Base-by-base conservation (phyloP, 169 alveolate species). In the Babesia ovata region DNA sequence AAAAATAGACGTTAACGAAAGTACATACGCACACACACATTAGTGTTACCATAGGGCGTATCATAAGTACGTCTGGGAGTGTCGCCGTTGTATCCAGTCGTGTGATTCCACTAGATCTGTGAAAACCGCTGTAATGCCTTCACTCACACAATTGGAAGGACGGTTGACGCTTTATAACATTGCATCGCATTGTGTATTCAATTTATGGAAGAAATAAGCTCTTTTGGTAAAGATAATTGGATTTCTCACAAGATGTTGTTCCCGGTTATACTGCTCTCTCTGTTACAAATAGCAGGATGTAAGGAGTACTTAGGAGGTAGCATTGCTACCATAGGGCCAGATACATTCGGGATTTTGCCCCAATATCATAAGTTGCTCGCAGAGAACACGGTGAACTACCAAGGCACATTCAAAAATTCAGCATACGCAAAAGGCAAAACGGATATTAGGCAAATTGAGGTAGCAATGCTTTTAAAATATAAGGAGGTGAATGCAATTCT, bases 401-500 rank as follows among this genome's bases (percentile, higher is more conserved):
- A 44, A 26, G 29, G 26, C 4, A 26, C 36, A 12, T 33, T 81
- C 12, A 73, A 57, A n/a, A 14, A 63, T 53, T 11, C 60, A 21
- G 60, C 72, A 4, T 73, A 81, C 52, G 13, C 48, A 0, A 17
- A 2, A 22, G 28, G 53, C 24, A 52, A 33, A 17, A 48, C 1
- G 21, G 39, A 42, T 45, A 42, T 81, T 22, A 48, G 50, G 4
- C 22, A 67, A 44, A 22, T 75, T 4, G 53, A 45, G 45, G 21
- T 50, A 22, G 70, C 16, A 12, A 79, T 70, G 39, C 85, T 75
- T 24, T 16, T 42, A 10, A 82, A 84, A 48, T 90, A 90, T 45
- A 84, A 69, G 33, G 88, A 86, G 54, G 86, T 59, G 14, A 78
- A 71, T 42, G 86, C 85, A 42, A 83, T 77, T 11, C 69, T 81